phyloP scores from a whole-genome alignment of 495 filamentous ascomycete genomes.

The Sporormia fimetaria region DNA sequence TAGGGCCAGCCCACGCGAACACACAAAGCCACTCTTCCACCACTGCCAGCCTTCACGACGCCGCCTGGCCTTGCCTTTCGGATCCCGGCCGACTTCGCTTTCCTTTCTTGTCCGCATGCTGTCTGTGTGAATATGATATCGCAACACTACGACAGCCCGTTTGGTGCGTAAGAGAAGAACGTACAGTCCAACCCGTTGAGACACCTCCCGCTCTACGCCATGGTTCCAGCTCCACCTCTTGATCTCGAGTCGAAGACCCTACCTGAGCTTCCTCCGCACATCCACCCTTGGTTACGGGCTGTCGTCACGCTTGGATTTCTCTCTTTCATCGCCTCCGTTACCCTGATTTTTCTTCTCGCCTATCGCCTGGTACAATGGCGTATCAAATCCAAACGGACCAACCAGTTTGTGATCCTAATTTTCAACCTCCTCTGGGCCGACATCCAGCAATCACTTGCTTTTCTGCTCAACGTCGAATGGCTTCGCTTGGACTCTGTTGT shows the following conservation, averaged over 20 bases:
- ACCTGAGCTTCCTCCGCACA: conserved; percentile 8
- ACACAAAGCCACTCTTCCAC: too few relatives aligned
- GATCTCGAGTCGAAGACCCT: conserved; percentile 9
- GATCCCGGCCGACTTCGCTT: too few relatives aligned
- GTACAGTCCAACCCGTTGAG: too few relatives aligned
- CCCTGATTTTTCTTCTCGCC: conserved; percentile 9
- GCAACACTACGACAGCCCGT: too few relatives aligned
- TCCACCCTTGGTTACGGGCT: conserved; percentile 26
- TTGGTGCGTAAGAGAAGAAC: too few relatives aligned
- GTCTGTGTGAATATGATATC: too few relatives aligned
- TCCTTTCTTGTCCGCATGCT: too few relatives aligned
- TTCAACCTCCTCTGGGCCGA: conserved; percentile 66
- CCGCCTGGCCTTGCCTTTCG: too few relatives aligned
- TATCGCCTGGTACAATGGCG: conserved; percentile 22
- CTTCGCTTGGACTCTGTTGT: conserved; percentile 46
- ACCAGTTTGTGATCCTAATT: conserved; percentile 65
- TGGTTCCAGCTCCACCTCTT: conserved; percentile 3
- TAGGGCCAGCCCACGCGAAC: too few relatives aligned
- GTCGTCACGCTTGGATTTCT: conserved; percentile 28
- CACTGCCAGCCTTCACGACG: too few relatives aligned
- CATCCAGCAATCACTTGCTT: conserved; percentile 58
- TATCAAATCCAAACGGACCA: conserved; percentile 34
- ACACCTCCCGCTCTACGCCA: neutral
- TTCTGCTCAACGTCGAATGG: conserved; percentile 56
- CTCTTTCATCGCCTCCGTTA: conserved; percentile 25